These are phyloP conservation scores for Thuja plicata DNA, from an alignment of 83 land plant species.

Conservation along the genomic window DNA sequence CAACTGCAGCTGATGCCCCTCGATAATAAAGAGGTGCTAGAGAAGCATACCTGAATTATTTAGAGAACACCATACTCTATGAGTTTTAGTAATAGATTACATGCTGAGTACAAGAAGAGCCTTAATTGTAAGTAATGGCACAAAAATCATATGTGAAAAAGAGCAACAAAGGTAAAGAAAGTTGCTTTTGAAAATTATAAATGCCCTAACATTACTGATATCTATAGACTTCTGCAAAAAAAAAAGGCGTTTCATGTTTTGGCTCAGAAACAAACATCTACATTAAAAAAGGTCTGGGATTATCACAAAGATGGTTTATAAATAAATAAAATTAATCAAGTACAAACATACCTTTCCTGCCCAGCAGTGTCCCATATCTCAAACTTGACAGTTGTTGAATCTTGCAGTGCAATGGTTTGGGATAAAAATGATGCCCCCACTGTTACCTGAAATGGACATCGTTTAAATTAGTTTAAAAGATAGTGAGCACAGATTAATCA, in stretches of 20 bases:
- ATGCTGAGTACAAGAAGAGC: not conserved
- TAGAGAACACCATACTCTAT: conserved; percentile 6
- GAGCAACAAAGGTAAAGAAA: not conserved
- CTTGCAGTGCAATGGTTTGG: conserved; percentile 92
- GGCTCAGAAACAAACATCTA: not conserved
- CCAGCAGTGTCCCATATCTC: conserved; percentile 99
- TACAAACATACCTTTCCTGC: conserved; percentile 75
- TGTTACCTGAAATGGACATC: conserved; percentile 62
- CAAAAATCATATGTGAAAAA: not conserved
- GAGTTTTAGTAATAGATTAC: conserved; percentile 13
- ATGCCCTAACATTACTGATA: not conserved
- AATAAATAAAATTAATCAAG: not conserved
- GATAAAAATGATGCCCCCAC: conserved; percentile 98
- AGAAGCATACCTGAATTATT: conserved; percentile 89
- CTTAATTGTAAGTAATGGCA: not conserved
- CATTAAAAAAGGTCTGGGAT: not conserved
- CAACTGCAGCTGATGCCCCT: conserved; percentile 93
- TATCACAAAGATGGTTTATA: not conserved
- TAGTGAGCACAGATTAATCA: not conserved
- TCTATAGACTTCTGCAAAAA: not conserved
- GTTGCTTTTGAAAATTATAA: not conserved
- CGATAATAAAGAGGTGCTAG: conserved; percentile 95
- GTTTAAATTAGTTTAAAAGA: not conserved
- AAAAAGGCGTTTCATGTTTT: not conserved
- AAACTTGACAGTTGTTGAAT: conserved; percentile 90